These are phyloP conservation scores for Phallus indusiatus DNA, from an alignment of 768 basidiomycete genomes.

Conservation along the genomic window DNA sequence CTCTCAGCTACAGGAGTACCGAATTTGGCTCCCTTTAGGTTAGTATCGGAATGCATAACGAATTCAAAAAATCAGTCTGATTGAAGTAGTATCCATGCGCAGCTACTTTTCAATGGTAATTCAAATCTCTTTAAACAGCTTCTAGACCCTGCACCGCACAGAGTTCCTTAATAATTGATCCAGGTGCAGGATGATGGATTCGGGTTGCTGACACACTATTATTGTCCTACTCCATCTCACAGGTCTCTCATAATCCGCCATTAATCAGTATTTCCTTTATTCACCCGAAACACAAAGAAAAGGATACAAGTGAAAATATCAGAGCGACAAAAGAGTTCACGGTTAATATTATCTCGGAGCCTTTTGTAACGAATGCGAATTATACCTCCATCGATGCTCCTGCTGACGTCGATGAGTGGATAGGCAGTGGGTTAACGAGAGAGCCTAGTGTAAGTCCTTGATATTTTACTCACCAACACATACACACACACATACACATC, in stretches of 20 bases:
- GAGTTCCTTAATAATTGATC: constrained; percentile 13
- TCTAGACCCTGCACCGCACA: not conserved
- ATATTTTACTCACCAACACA: not conserved
- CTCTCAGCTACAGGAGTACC: constrained; percentile 37
- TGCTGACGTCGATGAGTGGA: constrained; percentile 37
- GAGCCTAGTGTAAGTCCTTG: constrained; percentile 39
- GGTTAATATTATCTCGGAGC: constrained; percentile 62
- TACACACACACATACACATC: not conserved
- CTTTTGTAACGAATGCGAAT: constrained; percentile 22
- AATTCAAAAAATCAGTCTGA: not conserved
- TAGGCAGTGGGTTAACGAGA: constrained; percentile 47
- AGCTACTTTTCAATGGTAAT: constrained; percentile 57
- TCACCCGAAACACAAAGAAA: constrained; percentile 32
- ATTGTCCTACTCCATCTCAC: constrained; percentile 5
- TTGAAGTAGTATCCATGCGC: not conserved
- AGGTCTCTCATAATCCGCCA: constrained; percentile 59
- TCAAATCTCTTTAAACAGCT: not conserved
- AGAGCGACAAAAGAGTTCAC: constrained; percentile 57
- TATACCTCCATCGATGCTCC: constrained; percentile 21
- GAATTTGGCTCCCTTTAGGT: constrained; percentile 69
- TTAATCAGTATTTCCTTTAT: constrained; percentile 54
- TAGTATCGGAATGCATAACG: constrained; percentile 14
- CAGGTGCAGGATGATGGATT: no score
- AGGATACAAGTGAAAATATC: constrained; percentile 62
- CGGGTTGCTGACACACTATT: constrained; percentile 1